Percentiles rank a stretch among this genome's conserved stretches.
Evolutionary conservation across 2,329 filamentous ascomycete species (phyloP).

Genomic region (Aspergillus sp.): DNA sequence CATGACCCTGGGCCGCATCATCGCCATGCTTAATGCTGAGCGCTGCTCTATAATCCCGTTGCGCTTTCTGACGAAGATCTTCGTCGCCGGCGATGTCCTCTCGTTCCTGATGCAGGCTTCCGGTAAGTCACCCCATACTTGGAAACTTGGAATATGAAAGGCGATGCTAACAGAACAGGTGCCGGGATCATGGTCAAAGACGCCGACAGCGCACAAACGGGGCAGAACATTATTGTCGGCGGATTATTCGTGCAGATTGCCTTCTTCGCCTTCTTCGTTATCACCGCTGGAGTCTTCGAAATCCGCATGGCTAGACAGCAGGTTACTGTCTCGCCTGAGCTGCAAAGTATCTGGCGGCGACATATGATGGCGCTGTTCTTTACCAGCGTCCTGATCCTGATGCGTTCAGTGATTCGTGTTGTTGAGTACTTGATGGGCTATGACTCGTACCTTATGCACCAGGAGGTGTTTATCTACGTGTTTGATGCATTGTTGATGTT

Average conservation of each 20-base stretch:
- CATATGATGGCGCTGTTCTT: constrained; percentile 34
- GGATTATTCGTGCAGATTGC: constrained; percentile 33
- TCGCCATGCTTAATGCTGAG: constrained; percentile 26
- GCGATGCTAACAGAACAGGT: constrained; percentile 16
- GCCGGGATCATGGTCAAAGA: constrained; percentile 27
- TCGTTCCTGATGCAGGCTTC: constrained; percentile 35
- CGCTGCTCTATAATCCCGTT: constrained; percentile 20
- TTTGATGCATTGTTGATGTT: constrained; percentile 35
- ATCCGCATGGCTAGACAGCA: constrained; percentile 30
- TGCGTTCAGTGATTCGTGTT: constrained; percentile 31
- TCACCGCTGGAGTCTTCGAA: constrained; percentile 26
- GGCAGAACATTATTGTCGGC: constrained; percentile 29
- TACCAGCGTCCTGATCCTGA: constrained; percentile 27
- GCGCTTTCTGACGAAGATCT: constrained; percentile 29
- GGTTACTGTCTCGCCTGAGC: constrained; percentile 20
- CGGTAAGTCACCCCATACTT: constrained; percentile 12
- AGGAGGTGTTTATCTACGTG: constrained; percentile 33
- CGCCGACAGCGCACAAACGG: constrained; percentile 16
- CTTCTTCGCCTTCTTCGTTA: constrained; percentile 31
- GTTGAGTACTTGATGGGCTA: constrained; percentile 33
- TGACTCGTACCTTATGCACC: constrained; percentile 29
- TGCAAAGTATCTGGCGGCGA: constrained; percentile 32
- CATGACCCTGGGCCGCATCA: constrained; percentile 32
- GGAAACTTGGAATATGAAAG: too few relatives aligned
- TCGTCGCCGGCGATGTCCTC: constrained; percentile 32